Conservation (phyloP, 352 stramenopile species). For the Pythium myriotylum region DNA sequence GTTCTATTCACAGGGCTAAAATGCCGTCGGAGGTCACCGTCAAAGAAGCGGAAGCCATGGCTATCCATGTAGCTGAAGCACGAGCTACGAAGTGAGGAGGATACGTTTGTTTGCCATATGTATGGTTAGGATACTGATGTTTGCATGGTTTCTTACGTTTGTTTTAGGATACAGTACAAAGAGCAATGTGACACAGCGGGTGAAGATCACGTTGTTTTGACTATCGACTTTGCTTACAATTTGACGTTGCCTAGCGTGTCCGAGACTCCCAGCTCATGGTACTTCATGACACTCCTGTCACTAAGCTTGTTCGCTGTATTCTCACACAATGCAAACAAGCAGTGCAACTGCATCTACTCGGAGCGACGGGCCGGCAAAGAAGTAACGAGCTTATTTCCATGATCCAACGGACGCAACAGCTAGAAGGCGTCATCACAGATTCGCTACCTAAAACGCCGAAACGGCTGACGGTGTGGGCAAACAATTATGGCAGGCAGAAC, state of each 20-base stretch:
- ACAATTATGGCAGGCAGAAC: neutral
- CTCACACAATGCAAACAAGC: neutral
- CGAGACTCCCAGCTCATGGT: neutral
- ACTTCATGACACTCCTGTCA: neutral
- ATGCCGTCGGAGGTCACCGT: neutral
- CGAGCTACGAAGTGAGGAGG: neutral
- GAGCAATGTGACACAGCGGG: neutral
- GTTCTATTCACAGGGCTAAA: neutral
- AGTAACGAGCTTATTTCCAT: neutral
- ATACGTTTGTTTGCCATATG: constrained; percentile 1
- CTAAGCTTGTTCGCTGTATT: neutral
- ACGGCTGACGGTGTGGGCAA: neutral
- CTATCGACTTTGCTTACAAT: neutral
- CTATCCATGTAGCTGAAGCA: neutral
- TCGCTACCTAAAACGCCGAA: neutral
- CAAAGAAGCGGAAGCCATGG: neutral
- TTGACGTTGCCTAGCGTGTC: neutral
- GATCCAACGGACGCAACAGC: neutral
- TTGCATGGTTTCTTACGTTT: neutral
- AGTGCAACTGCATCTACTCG: neutral
- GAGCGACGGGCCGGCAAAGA: neutral
- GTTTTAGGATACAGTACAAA: neutral
- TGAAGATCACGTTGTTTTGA: neutral
- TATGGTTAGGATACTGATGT: neutral
- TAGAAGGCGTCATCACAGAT: neutral